These are phyloP conservation scores for Lipomyces starkeyi DNA, from an alignment of 805 yeast genomes.

Conservation along the genomic window DNA sequence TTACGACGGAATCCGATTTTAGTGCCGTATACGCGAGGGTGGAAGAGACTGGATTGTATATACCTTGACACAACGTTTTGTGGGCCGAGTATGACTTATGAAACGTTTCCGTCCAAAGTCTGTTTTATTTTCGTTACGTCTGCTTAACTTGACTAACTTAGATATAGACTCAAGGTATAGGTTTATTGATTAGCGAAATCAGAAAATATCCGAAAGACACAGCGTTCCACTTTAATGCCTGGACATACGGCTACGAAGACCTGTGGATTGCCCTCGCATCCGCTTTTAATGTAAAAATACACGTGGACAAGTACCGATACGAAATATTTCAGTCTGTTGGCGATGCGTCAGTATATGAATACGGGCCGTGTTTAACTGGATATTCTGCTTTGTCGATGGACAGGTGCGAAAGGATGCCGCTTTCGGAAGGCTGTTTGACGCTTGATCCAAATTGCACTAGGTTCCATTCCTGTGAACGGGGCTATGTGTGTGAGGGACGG, in stretches of 20 bases:
- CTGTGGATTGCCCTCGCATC: slow-evolving; percentile 53
- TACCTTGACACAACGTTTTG: slow-evolving; percentile 62
- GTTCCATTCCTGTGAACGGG: slow-evolving; percentile 35
- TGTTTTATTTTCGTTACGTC: slow-evolving; percentile 37
- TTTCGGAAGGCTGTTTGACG: slow-evolving; percentile 14
- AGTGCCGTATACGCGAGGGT: slow-evolving; percentile 51
- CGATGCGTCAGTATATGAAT: slow-evolving; percentile 14
- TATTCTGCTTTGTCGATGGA: not conserved
- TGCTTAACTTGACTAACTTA: slow-evolving; percentile 5
- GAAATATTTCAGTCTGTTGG: slow-evolving; percentile 39
- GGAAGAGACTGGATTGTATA: slow-evolving; percentile 50
- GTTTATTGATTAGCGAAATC: slow-evolving; percentile 47
- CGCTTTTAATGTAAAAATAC: slow-evolving; percentile 43
- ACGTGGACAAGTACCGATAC: slow-evolving; percentile 44
- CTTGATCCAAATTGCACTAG: slow-evolving; percentile 12
- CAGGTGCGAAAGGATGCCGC: too few species aligned
- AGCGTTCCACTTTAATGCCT: slow-evolving; percentile 51
- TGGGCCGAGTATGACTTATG: not conserved
- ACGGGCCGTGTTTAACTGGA: slow-evolving; percentile 25
- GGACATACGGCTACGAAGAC: slow-evolving; percentile 60
- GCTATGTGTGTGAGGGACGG: slow-evolving; percentile 36
- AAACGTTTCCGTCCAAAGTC: slow-evolving; percentile 9
- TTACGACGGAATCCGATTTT: slow-evolving; percentile 51
- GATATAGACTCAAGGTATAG: slow-evolving; percentile 53
- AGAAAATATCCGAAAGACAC: slow-evolving; percentile 53